Conservation (phyloP, 2,329 filamentous ascomycete genomes). For the Trichoderma polysporum region DNA sequence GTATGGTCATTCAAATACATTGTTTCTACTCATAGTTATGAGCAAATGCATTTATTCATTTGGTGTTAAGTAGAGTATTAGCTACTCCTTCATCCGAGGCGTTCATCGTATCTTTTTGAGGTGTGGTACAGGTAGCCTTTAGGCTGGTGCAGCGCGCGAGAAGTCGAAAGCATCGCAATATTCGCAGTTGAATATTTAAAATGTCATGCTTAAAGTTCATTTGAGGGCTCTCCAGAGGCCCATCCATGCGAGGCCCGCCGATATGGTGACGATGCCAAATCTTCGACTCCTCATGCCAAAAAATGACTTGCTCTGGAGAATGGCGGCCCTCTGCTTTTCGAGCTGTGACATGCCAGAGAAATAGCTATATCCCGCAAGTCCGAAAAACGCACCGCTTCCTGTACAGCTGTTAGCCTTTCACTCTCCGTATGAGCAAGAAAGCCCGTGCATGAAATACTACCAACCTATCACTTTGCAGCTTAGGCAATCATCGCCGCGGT, state of each 20-base stretch:
- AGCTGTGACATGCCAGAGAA: constrained; percentile 72
- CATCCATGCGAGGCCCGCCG: constrained; percentile 65
- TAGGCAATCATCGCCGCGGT: constrained; percentile 64
- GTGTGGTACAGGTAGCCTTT: not conserved
- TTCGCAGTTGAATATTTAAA: too few relatives aligned
- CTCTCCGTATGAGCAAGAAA: not conserved
- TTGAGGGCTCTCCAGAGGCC: constrained; percentile 68
- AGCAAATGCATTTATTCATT: not conserved
- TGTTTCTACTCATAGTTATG: not conserved
- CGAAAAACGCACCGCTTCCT: constrained; percentile 75
- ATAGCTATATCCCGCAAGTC: constrained; percentile 76
- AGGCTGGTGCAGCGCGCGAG: not conserved
- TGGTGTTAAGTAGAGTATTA: not conserved
- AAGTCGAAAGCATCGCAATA: not conserved
- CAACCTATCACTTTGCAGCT: constrained; percentile 70
- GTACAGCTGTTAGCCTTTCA: not conserved
- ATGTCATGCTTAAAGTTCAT: constrained; percentile 36
- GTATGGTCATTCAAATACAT: not conserved
- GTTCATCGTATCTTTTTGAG: not conserved
- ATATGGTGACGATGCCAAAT: constrained; percentile 66
- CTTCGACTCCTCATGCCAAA: constrained; percentile 72
- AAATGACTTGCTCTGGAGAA: constrained; percentile 66
- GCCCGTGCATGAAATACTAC: constrained; percentile 28
- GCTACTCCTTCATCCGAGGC: not conserved
- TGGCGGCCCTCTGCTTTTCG: constrained; percentile 61